phyloP scores from a whole-genome alignment of 345 rosid species.

The Anastatica hierochuntica region DNA sequence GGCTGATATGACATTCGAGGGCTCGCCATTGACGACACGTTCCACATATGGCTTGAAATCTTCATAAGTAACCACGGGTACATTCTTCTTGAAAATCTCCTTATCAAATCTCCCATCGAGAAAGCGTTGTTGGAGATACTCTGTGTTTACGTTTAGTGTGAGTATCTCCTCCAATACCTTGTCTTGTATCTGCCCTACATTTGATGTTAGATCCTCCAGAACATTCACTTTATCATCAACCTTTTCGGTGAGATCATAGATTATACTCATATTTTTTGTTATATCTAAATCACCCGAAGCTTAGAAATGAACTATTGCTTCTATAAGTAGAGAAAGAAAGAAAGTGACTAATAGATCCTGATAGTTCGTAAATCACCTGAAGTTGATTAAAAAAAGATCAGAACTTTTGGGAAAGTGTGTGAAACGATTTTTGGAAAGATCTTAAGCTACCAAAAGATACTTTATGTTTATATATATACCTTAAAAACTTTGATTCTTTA shows the following conservation, averaged over 20 bases:
- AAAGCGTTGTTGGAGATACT: conserved; percentile 29
- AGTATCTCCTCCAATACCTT: conserved; percentile 45
- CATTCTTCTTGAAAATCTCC: conserved; percentile 37
- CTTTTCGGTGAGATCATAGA: conserved; percentile 2
- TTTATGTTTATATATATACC: no score
- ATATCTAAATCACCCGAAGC: no score
- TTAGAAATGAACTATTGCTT: no score
- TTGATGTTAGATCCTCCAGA: conserved; percentile 49
- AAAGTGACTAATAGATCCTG: no score
- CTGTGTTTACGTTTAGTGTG: conserved; percentile 39
- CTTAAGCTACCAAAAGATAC: no score
- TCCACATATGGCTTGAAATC: conserved; percentile 45
- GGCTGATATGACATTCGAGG: conserved; percentile 51
- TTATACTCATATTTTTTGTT: conserved; percentile 10
- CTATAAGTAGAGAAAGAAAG: no score
- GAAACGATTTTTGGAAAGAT: no score
- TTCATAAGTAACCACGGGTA: conserved; percentile 57
- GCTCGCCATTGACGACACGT: conserved; percentile 46
- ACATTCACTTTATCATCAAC: conserved; percentile 29
- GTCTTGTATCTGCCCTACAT: conserved; percentile 45
- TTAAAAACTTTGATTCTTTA: no score
- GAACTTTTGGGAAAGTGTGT: no score
- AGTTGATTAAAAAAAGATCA: no score
- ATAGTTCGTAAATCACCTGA: no score
- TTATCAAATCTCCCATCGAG: conserved; percentile 30